Base-by-base conservation (phyloP, 768 basidiomycete genomes). In the Phaffia australis region DNA sequence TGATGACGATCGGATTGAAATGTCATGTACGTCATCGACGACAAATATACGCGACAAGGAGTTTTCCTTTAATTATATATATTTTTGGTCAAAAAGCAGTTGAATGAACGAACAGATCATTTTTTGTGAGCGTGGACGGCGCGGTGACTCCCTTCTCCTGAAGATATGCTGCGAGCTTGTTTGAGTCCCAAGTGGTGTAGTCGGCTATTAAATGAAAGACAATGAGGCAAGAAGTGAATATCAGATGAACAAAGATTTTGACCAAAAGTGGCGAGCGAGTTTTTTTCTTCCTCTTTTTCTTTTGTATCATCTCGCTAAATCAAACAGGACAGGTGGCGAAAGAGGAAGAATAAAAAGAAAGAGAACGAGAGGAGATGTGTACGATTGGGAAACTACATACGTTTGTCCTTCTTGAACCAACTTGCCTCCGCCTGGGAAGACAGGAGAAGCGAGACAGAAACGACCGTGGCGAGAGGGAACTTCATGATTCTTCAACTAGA, bases 351-450 rank as follows among this genome's bases (percentile, higher is more conserved):
- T 25, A 25, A 49, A 46, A 50, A 18, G 52, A 14, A 47, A 16
- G 56, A 23, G 32, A 63, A 25, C 19, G 8, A n/a, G 52, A 32
- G 9, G 56, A 49, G 62, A 60, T 25, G 11, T 5, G 35, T 5
- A 4, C 11, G 35, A 42, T 42, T 11, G 11, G n/a, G n/a, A 42
- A 42, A 42, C 35, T 11, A 42, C 35, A 11, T 42, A 67, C 66
- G 66, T 49, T 67, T 67, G 47, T 67, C 66, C 30, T 63, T 56
- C 48, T 55, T 51, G 66, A 67, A 67, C 51, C 50, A 56, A 46
- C 48, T 56, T 16, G 66, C 63, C 46, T 54, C 42, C 4, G 35
- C 60, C 56, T 67, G 59, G 19, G 60, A 29, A 25, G 66, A 48
- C n/a, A 60, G 29, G 16, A 60, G 48, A 29, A 67, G 66, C 23